Evolutionary conservation across 75 land plant species (phyloP).

Genomic region (Sequoiadendron giganteum): DNA sequence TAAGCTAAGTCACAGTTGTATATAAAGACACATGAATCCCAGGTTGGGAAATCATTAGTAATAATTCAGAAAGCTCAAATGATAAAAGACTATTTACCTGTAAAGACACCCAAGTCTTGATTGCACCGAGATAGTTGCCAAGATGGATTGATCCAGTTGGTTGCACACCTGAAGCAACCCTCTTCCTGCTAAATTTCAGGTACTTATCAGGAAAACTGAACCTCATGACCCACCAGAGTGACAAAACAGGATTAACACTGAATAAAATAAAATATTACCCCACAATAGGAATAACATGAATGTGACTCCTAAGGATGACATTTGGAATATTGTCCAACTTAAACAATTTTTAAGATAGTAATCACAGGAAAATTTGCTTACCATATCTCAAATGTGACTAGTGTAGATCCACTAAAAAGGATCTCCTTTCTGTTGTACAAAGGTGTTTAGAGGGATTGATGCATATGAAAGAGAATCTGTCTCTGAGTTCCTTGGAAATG

Average conservation of each 20-base stretch:
- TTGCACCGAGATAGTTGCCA: slow-evolving; percentile 97
- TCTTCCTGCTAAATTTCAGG: slow-evolving; percentile 53
- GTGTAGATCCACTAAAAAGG: neutral
- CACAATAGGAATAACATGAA: neutral
- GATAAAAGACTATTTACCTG: slow-evolving; percentile 51
- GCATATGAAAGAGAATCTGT: neutral
- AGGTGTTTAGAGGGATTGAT: neutral
- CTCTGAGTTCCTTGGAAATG: neutral
- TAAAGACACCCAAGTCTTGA: slow-evolving; percentile 86
- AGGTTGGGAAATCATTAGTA: neutral
- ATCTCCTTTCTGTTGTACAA: neutral
- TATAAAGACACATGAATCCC: neutral
- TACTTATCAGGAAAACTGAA: slow-evolving; percentile 10
- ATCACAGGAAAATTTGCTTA: neutral
- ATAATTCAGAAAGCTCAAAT: neutral
- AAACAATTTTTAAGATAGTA: neutral
- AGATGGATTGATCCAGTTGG: slow-evolving; percentile 94
- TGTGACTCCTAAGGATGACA: neutral
- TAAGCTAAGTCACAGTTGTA: neutral
- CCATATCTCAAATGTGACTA: neutral
- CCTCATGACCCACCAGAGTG: neutral
- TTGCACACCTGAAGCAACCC: slow-evolving; percentile 98
- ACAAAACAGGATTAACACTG: neutral
- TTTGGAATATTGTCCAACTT: neutral
- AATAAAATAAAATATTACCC: neutral